A percentile compares a stretch with the other conserved stretches of the same genome.
Conservation (phyloP, 768 basidiomycete genomes). For the Gloeostereum incarnatum region DNA sequence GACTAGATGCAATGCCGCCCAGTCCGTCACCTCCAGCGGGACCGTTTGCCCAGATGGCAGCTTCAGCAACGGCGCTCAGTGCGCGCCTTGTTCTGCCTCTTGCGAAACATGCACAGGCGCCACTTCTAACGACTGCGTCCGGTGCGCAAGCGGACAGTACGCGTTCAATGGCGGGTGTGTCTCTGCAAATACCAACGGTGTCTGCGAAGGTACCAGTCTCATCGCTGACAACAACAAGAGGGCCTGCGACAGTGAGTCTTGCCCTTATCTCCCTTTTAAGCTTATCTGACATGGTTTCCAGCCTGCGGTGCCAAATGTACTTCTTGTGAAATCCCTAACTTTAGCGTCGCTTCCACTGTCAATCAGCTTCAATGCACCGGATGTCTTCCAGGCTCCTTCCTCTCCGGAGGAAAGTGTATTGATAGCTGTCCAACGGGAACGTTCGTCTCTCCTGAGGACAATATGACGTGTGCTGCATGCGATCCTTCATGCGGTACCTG, state of each 20-base stretch:
- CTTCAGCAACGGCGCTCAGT: slow-evolving; percentile 45
- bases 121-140: slow-evolving; percentile 61
- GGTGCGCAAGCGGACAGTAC: slow-evolving; percentile 56
- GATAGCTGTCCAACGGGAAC: slow-evolving; percentile 63
- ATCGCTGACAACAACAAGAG: slow-evolving; percentile 76
- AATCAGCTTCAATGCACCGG: slow-evolving; percentile 63
- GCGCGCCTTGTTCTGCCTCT: slow-evolving; percentile 49
- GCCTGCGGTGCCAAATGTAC: slow-evolving; percentile 82
- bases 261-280: neutral
- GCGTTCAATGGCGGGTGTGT: slow-evolving; percentile 67
- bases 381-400: slow-evolving; percentile 69
- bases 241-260: slow-evolving; percentile 71
- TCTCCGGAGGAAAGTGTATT: slow-evolving; percentile 65
- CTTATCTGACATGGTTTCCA: slow-evolving; percentile 18
- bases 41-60: slow-evolving; percentile 55
- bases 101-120: slow-evolving; percentile 66
- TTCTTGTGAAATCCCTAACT: slow-evolving; percentile 65
- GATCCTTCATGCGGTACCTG: slow-evolving; percentile 71
- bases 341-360: slow-evolving; percentile 57
- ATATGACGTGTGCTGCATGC: slow-evolving; percentile 71
- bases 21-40: slow-evolving; percentile 40
- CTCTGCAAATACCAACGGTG: slow-evolving; percentile 50
- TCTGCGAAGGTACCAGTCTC: slow-evolving; percentile 61
- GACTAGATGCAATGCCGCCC: slow-evolving; percentile 52
- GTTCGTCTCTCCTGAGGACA: slow-evolving; percentile 64